phyloP scores from a whole-genome alignment of 164 flowering plant genomes.

The Dillenia turbinata region DNA sequence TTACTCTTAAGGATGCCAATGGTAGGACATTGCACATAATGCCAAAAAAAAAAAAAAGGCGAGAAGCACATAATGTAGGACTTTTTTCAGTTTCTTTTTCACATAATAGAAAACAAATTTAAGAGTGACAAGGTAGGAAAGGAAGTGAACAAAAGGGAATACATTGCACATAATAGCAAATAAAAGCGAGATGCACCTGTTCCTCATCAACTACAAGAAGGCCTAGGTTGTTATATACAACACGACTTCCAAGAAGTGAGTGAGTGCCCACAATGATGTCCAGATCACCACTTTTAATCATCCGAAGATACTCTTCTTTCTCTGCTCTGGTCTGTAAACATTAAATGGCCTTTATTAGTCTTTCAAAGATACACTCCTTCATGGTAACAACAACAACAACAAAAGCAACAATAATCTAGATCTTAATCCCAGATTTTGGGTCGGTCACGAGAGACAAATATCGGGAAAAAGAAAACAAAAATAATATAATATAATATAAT shows the following conservation, averaged over 20 bases:
- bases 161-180: background rate
- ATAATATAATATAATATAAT: too few species aligned
- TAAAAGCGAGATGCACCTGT: constrained; percentile 50
- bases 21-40: too few species aligned
- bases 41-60: too few species aligned
- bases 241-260: constrained; percentile 90
- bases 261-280: constrained; percentile 95
- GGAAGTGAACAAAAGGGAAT: background rate
- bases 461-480: too few species aligned
- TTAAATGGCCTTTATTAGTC: constrained; percentile 9
- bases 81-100: too few species aligned
- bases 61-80: too few species aligned
- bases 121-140: background rate
- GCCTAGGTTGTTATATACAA: constrained; percentile 86
- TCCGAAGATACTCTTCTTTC: constrained; percentile 67
- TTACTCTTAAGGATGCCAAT: too few species aligned
- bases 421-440: too few species aligned
- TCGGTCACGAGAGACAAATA: too few species aligned
- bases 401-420: too few species aligned
- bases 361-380: background rate
- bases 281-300: constrained; percentile 77
- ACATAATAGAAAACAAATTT: background rate
- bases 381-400: too few species aligned
- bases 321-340: constrained; percentile 74
- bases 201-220: constrained; percentile 97